Evolutionary conservation across 352 stramenopile genomes (phyloP).

Genomic region (Aphanomyces euteiches): DNA sequence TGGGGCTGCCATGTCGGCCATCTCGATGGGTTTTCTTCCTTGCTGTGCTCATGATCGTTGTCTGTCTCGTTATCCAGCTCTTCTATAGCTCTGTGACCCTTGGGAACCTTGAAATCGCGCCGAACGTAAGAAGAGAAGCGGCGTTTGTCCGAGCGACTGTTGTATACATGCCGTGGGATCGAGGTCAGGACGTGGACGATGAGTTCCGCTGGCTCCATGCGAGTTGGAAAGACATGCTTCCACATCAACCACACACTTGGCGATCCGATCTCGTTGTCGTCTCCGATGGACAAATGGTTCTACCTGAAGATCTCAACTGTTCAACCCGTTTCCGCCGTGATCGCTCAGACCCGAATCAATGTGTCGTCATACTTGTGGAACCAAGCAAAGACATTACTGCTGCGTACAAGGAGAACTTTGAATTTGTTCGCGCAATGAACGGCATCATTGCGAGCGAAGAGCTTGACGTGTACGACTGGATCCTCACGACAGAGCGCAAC

Average conservation of each 20-base stretch:
- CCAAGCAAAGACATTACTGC: not conserved
- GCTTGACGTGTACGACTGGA: not conserved
- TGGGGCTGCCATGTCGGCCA: not conserved
- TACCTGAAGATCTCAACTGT: not conserved
- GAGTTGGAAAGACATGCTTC: conserved; percentile 3
- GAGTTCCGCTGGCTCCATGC: conserved; percentile 26
- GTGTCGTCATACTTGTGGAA: not conserved
- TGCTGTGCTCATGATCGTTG: not conserved
- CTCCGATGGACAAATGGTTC: not conserved
- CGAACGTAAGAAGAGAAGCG: conserved; percentile 1
- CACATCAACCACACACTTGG: conserved; percentile 1
- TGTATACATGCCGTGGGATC: not conserved
- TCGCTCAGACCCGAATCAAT: not conserved
- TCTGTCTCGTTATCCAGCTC: not conserved
- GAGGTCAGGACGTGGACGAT: not conserved
- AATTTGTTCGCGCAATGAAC: not conserved
- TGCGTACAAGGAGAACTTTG: not conserved
- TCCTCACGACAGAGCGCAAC: not conserved
- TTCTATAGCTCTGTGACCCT: not conserved
- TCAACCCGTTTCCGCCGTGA: not conserved
- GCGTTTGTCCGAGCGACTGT: conserved; percentile 9
- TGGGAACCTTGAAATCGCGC: not conserved
- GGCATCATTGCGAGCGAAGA: not conserved
- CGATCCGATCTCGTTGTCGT: conserved; percentile 20
- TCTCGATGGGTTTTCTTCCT: conserved; percentile 1